These are phyloP conservation scores for Capsella rubella DNA, from an alignment of 441 rosid genomes.

Conservation along the genomic window DNA sequence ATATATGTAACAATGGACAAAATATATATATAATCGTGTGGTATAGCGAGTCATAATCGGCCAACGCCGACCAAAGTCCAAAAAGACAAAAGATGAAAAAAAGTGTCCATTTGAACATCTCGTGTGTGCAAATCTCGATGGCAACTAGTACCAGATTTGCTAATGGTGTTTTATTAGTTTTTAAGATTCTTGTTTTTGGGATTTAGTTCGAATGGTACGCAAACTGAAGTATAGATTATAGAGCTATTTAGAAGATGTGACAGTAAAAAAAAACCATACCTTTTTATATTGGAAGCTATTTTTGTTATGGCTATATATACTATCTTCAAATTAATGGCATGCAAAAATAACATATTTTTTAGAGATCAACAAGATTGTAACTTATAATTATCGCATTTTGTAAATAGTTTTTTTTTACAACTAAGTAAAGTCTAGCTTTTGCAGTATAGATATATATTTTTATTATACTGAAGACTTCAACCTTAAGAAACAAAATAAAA, in stretches of 20 bases:
- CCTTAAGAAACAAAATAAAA: not conserved
- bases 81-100: constrained; percentile 44
- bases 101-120: constrained; percentile 48
- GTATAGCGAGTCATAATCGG: constrained; percentile 46
- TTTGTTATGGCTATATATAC: not conserved
- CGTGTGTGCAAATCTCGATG: constrained; percentile 42
- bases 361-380: not conserved
- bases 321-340: not conserved
- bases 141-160: constrained; percentile 51
- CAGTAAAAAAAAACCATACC: not conserved
- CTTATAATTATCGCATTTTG: not conserved
- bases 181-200: not conserved
- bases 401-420: not conserved
- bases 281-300: not conserved
- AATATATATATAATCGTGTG: not conserved
- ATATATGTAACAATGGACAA: constrained; percentile 4
- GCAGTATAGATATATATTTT: not conserved
- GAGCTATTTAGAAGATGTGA: not conserved
- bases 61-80: constrained; percentile 55
- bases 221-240: not conserved
- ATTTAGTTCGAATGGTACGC: not conserved
- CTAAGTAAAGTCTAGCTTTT: not conserved
- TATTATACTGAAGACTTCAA: not conserved
- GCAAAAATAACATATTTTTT: not conserved
- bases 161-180: not conserved